phyloP scores from a whole-genome alignment of 345 rosid genomes.

The Syzygium oleosum region DNA sequence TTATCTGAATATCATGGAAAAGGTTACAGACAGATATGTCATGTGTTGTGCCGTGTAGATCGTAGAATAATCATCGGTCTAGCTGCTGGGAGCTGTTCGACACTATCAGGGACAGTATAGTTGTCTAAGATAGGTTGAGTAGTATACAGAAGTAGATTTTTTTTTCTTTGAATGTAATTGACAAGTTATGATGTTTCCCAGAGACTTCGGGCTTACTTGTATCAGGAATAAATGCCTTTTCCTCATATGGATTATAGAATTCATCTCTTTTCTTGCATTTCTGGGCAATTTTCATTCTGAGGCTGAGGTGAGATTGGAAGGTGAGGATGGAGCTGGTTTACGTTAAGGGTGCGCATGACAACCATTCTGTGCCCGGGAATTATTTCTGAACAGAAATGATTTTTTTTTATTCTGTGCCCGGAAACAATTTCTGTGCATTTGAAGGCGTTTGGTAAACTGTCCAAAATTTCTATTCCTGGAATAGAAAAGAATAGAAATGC shows the following conservation, averaged over 20 bases:
- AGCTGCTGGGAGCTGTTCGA: background rate
- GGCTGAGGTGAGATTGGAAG: background rate
- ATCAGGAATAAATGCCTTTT: background rate
- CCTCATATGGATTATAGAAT: background rate
- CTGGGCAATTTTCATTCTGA: background rate
- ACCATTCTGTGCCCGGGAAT: too few relatives aligned
- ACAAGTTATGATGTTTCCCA: background rate
- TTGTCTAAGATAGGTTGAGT: background rate
- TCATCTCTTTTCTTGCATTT: background rate
- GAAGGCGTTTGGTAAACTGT: too few relatives aligned
- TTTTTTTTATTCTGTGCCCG: too few relatives aligned
- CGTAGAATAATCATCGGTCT: background rate
- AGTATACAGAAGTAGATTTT: background rate
- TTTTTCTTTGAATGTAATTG: background rate
- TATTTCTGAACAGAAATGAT: too few relatives aligned
- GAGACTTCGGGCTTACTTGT: background rate
- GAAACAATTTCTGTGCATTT: too few relatives aligned
- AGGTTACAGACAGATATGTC: background rate
- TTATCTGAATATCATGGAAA: conserved; percentile 21
- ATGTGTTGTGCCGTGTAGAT: background rate
- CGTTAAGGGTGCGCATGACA: too few relatives aligned
- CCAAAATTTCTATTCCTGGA: too few relatives aligned
- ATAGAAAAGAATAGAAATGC: too few relatives aligned
- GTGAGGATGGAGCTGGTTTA: background rate
- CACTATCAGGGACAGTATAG: background rate